Base-by-base conservation (phyloP, 2,329 filamentous ascomycete genomes). In the Colletotrichum orbiculare region DNA sequence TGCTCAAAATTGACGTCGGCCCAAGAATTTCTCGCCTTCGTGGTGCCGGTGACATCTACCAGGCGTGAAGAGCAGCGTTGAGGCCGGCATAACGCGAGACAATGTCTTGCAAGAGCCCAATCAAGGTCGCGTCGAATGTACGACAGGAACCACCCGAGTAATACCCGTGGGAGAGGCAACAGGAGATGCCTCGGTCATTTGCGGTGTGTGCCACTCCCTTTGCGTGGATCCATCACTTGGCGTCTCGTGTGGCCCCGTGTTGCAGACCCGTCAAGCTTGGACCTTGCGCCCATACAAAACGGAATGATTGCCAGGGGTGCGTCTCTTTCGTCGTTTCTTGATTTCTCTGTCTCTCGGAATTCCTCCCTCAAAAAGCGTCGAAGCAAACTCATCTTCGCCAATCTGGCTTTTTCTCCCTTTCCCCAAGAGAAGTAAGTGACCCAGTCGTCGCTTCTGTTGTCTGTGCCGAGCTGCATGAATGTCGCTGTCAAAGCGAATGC, bases 1-100 rank as follows among this genome's bases (percentile, higher is more conserved):
- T 35, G 54, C 55, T 17, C 45, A 64, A 60, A 60, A 54, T 41
- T 9, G 60, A 64, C 60, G 60, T 64, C 55, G 42, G 15, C 42
- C 42, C 42, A 43, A 12, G n/a, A 25, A 13, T 13, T 37, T n/a
- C n/a, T 25, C 25, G 25, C 25, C 25, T 25, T 25, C 25, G 25
- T 25, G 25, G 25, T 25, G 25, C 25, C 25, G 25, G 25, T 25
- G 25, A 25, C 25, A 25, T 25, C 25, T 25, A 25, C 25, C 25
- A 25, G 25, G 25, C 25, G 25, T 25, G 15, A 8, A 55, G 41
- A 12, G 25, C n/a, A 9, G 12, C n/a, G 39, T 6, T 13, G 13
- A 46, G 25, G 25, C 25, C 4, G 25, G 3, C 25, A 25, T 25
- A 4, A 15, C 42, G 13, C 42, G 7, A 43, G 13, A 9, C 42